Evolutionary conservation across 2,329 filamentous ascomycete genomes (phyloP).

Genomic region (Pezicula carpinea): DNA sequence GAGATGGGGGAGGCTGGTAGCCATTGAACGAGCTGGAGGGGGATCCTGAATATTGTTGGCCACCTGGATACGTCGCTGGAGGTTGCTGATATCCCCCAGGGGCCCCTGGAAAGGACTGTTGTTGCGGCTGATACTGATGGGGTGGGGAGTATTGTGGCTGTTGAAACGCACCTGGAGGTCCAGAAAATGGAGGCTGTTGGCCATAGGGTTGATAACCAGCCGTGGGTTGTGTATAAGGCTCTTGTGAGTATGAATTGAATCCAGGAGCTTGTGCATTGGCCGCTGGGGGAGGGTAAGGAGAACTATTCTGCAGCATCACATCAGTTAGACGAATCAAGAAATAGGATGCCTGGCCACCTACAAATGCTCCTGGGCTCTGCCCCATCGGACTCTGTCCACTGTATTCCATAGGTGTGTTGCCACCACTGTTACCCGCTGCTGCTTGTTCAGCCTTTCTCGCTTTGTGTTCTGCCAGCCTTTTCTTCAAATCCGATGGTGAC

Average conservation of each 20-base stretch:
- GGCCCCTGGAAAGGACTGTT: constrained; percentile 23
- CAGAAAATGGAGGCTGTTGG: constrained; percentile 30
- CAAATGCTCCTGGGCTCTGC: constrained; percentile 51
- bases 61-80: constrained; percentile 22
- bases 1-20: constrained; percentile 34
- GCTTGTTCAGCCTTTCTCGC: constrained; percentile 60
- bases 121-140: constrained; percentile 25
- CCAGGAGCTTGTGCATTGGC: constrained; percentile 25
- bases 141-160: constrained; percentile 29
- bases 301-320: constrained; percentile 22
- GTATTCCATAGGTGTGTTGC: constrained; percentile 43
- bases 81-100: constrained; percentile 24
- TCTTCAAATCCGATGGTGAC: constrained; percentile 71
- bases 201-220: constrained; percentile 35
- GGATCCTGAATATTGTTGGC: constrained; percentile 32
- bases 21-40: constrained; percentile 37
- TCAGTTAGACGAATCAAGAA: constrained; percentile 7
- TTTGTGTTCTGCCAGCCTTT: constrained; percentile 72
- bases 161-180: constrained; percentile 26
- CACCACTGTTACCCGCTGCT: constrained; percentile 50
- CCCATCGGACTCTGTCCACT: constrained; percentile 42
- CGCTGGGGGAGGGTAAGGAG: constrained; percentile 25
- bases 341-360: constrained; percentile 38
- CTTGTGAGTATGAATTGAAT: constrained; percentile 30
- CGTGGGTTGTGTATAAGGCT: constrained; percentile 30